These are phyloP conservation scores for Saccharomyces uvarum DNA, from an alignment of 1,139 yeast species.

Conservation along the genomic window DNA sequence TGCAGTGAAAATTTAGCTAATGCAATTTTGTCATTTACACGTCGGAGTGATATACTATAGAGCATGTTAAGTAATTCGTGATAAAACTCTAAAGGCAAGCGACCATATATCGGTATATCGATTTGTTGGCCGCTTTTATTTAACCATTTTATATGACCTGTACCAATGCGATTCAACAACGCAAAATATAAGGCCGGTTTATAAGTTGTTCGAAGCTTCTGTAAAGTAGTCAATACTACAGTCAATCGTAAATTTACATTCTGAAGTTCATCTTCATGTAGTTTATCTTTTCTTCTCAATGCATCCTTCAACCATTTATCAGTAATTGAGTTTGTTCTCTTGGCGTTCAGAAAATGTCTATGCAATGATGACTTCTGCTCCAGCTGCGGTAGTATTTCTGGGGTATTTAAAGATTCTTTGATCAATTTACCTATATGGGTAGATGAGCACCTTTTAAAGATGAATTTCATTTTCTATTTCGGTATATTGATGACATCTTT, in stretches of 20 bases:
- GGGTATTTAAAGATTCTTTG: not conserved
- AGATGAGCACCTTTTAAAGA: not conserved
- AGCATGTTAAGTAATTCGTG: conserved; percentile 22
- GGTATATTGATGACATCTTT: not conserved
- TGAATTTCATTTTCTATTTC: not conserved
- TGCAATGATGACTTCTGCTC: not conserved
- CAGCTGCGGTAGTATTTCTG: not conserved
- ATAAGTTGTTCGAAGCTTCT: conserved; percentile 14
- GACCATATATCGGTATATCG: not conserved
- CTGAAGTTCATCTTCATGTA: not conserved
- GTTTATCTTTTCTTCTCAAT: not conserved
- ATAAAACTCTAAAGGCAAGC: conserved; percentile 22
- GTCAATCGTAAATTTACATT: conserved; percentile 10
- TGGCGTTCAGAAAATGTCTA: not conserved
- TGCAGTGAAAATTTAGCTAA: conserved; percentile 16
- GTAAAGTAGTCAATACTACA: conserved; percentile 15
- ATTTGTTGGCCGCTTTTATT: conserved; percentile 10
- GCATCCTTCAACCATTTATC: conserved; percentile 19
- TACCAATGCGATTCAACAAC: conserved; percentile 16
- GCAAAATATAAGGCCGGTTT: conserved; percentile 14
- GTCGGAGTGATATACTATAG: conserved; percentile 10
- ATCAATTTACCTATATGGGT: not conserved
- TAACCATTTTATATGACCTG: conserved; percentile 19
- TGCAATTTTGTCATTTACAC: conserved; percentile 6
- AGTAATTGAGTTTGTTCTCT: conserved; percentile 8